Percentiles rank a stretch among this genome's conserved stretches.
Conservation (phyloP, 352 stramenopile species). For the Phytophthora tubulina region DNA sequence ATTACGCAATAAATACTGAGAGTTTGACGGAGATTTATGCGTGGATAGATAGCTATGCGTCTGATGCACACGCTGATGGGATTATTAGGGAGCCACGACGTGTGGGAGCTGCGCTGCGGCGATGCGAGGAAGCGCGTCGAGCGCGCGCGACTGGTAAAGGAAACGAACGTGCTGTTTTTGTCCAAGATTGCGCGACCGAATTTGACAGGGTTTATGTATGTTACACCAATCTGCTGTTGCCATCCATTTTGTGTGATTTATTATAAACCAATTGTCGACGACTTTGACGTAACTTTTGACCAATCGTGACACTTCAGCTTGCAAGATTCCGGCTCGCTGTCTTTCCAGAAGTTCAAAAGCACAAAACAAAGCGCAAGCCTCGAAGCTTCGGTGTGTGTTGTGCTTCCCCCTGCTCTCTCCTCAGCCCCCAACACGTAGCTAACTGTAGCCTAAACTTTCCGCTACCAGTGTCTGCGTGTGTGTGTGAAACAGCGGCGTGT, state of each 20-base stretch:
- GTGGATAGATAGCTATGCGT: background rate
- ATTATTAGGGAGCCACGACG: background rate
- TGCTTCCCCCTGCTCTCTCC: background rate
- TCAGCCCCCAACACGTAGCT: background rate
- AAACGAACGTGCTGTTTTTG: constrained; percentile 32
- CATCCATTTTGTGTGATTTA: constrained; percentile 26
- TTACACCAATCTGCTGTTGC: constrained; percentile 20
- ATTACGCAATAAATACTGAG: constrained; percentile 13
- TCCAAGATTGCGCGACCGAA: constrained; percentile 32
- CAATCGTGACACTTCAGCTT: constrained; percentile 15
- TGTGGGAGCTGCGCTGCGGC: background rate
- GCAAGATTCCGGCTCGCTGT: constrained; percentile 34
- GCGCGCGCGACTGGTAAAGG: constrained; percentile 24
- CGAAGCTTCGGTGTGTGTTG: constrained; percentile 31
- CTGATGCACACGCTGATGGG: background rate
- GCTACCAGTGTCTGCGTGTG: constrained; percentile 26
- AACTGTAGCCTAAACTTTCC: background rate
- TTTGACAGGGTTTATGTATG: constrained; percentile 10
- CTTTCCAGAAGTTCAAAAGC: constrained; percentile 35
- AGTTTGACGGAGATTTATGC: background rate
- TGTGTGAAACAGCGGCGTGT: constrained; percentile 30
- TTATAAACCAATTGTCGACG: constrained; percentile 15
- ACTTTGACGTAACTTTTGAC: constrained; percentile 1
- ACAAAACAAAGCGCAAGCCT: constrained; percentile 37
- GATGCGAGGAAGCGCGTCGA: background rate